Conservation (phyloP, 1,284 basidiomycete species). For the Cutaneotrichosporon curvatum region DNA sequence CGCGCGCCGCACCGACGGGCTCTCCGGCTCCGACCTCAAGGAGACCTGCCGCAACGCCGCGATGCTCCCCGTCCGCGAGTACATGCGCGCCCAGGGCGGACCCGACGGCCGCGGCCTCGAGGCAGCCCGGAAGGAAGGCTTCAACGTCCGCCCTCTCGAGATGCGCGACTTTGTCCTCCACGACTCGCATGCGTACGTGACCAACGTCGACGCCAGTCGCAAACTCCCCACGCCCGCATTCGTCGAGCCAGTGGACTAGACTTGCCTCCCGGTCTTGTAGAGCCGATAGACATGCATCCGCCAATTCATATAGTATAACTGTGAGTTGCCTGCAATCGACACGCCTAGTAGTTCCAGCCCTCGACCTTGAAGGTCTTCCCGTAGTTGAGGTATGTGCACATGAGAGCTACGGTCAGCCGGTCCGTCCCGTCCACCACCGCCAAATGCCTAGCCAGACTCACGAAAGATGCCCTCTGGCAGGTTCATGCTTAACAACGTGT, state of each 20-base stretch:
- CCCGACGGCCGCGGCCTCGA: conserved; percentile 44
- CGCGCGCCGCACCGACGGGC: conserved; percentile 65
- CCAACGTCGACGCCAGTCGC: conserved; percentile 33
- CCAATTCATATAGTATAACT: too few relatives aligned
- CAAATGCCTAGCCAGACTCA: too few relatives aligned
- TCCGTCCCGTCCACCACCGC: too few relatives aligned
- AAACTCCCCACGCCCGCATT: conserved; percentile 22
- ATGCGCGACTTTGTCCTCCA: conserved; percentile 63
- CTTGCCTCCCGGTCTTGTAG: too few relatives aligned
- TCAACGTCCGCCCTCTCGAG: conserved; percentile 63
- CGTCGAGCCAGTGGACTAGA: conserved; percentile 31
- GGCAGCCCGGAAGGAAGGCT: conserved; percentile 54
- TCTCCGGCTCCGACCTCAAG: conserved; percentile 85
- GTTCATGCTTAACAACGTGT: conserved; percentile 86
- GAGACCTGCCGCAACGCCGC: conserved; percentile 92
- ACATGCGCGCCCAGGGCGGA: conserved; percentile 58
- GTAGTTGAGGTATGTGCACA: conserved; percentile 33
- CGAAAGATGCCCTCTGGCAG: conserved; percentile 67
- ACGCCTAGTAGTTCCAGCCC: conserved; percentile 30
- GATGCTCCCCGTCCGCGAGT: conserved; percentile 84
- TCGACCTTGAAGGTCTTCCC: conserved; percentile 37
- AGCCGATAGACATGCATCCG: too few relatives aligned
- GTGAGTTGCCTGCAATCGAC: background rate
- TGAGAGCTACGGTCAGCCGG: conserved; percentile 7
- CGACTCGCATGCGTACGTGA: conserved; percentile 47